Base-by-base conservation (phyloP, 2,329 filamentous ascomycete genomes). In the Cadophora sp. region DNA sequence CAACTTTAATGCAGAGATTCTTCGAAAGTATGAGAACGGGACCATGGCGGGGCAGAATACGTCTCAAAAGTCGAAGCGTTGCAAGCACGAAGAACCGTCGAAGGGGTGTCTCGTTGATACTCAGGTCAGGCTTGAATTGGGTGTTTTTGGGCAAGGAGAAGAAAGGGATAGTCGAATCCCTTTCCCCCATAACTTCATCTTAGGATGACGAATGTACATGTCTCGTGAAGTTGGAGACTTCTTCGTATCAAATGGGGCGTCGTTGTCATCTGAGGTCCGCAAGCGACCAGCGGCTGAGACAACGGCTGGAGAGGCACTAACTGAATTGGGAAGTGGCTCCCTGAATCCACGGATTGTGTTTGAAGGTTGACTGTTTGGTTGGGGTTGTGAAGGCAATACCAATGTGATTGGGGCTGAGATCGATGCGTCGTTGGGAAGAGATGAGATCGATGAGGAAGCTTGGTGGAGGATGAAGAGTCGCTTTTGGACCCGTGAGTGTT, bases 341-440 rank as follows among this genome's bases (percentile, higher is more conserved):
- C n/a, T n/a, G 65, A 73, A 63, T 70, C 71, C 50, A 73, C 61
- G 66, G 66, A 66, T 67, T 65, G 64, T 68, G 67, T 67, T 75
- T 55, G 65, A 73, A 50, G 59, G 62, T 58, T 74, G 71, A 71
- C 67, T 74, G 65, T 69, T 66, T 70, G 50, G 43, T 61, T 75
- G 72, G 71, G 72, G 19, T 6, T 4, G 43, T 5, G 43, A 46
- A 22, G 43, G 22, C 2, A n/a, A 48, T 48, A n/a, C 43, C 3
- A 48, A 22, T 48, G 43, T 48, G 43, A n/a, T 22, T 48, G 19
- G 43, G 4, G n/a, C 43, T 48, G n/a, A 48, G n/a, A 48, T 48
- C n/a, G 43, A 48, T 48, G n/a, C 19, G 5, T 11, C 22, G 43
- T 22, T 48, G 43, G 43, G 43, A 7, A 22, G 43, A 43, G 43